Conservation (phyloP, 192 early-diverging fungal species). For the Backusella circina region DNA sequence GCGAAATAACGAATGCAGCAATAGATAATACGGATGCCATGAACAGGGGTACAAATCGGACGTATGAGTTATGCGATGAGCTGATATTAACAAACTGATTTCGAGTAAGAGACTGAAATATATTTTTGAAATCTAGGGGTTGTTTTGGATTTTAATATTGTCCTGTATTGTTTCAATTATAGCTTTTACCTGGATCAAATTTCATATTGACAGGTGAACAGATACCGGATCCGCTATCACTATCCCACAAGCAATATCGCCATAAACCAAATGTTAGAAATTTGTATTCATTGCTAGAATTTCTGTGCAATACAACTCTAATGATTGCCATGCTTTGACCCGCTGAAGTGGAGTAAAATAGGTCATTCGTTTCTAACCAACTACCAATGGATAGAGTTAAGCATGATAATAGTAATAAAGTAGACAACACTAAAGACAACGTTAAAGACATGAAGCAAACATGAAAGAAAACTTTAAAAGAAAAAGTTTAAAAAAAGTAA, state of each 20-base stretch:
- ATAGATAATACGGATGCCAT: neutral
- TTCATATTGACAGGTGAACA: conserved; percentile 6
- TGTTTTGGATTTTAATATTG: neutral
- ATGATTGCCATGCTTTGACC: neutral
- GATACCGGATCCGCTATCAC: neutral
- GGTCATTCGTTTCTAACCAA: conserved; percentile 9
- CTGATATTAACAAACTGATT: neutral
- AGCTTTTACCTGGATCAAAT: conserved; percentile 13
- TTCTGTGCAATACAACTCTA: neutral
- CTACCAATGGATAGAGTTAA: neutral
- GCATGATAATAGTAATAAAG: conserved; percentile 10
- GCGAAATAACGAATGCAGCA: neutral
- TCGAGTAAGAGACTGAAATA: neutral
- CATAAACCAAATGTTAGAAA: conserved; percentile 11
- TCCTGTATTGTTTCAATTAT: neutral
- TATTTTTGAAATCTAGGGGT: neutral
- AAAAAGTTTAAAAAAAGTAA: neutral
- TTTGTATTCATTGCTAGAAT: neutral
- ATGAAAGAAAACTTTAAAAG: neutral
- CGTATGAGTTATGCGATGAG: neutral
- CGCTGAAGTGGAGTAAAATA: neutral
- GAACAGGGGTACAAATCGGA: conserved; percentile 4
- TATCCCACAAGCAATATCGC: neutral
- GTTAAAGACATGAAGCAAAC: conserved; percentile 7
- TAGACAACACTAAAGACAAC: neutral